Evolutionary conservation across 345 rosid genomes (phyloP), one percentile per base, ranked within the genome.

Genomic region (Camelina neglecta): DNA sequence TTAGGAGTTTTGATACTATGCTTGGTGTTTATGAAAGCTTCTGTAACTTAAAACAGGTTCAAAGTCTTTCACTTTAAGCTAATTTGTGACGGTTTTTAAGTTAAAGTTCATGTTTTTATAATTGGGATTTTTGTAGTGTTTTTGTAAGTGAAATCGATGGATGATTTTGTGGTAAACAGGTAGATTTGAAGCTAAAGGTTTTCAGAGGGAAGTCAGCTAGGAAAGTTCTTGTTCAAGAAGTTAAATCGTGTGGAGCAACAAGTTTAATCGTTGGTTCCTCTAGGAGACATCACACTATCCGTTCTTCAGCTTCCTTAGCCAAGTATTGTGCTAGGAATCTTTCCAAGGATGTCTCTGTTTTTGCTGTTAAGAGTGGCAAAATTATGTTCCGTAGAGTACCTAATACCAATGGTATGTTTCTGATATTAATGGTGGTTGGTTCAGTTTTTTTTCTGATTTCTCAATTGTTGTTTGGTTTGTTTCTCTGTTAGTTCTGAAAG

Each of bases 11-110:
- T 71, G 98, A 94, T 74, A 85, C 88, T 31, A 78, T 88, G 76
- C 84, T 94, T 48, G 86, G 89, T 8, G 97, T 88, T 4, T 90
- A 90, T 55, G 97, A 94, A 84, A 96, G 98, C 60, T 92, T 94
- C 92, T 94, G 98, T 92, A 89, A 90, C 81, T 79, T 94, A 79
- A 94, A 94, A 62, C 97, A 90, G 97, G 98, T 82, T 29, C 0
- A 16, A 47, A 1, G 50, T 68, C 62, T 26, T 9, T 54, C 11
- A 18, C 1, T 50, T 20, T 48, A 48, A n/a, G 53, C 15, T 7
- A 16, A 0, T 13, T 24, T 48, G 9, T 8, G 1, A 6, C 9
- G 7, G 7, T 26, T 75, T 35, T 16, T 6, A 7, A n/a, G 9
- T 59, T 42, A 49, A 59, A 11, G 10, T 31, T 39, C 0, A 20